A percentile compares a stretch with the other conserved stretches of the same genome.
Conservation (phyloP, 257 asterid species). For the Lycium barbarum region DNA sequence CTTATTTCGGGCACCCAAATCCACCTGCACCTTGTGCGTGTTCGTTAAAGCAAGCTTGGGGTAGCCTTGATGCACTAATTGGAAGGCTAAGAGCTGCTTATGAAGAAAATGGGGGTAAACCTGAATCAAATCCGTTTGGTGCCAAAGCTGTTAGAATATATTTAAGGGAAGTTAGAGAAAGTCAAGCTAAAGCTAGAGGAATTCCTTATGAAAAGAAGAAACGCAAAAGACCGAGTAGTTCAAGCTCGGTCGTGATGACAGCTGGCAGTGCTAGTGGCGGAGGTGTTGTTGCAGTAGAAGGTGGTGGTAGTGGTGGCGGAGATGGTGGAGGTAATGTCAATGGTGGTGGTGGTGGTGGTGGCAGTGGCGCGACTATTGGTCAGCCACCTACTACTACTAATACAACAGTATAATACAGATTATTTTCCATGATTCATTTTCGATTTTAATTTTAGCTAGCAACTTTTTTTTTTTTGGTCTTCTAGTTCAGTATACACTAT, state of each 20-base stretch:
- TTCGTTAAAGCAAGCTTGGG: slow-evolving; percentile 57
- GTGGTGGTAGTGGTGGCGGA: background rate
- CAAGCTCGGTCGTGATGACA: background rate
- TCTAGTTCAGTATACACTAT: no score
- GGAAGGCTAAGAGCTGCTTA: slow-evolving; percentile 59
- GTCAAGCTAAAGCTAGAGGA: slow-evolving; percentile 59
- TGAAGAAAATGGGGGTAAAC: slow-evolving; percentile 55
- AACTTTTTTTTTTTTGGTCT: background rate
- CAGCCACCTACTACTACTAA: slow-evolving; percentile 33
- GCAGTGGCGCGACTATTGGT: background rate
- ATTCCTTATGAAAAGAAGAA: slow-evolving; percentile 57
- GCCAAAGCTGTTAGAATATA: slow-evolving; percentile 55
- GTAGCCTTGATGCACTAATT: slow-evolving; percentile 59
- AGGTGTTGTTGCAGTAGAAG: background rate
- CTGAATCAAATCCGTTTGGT: slow-evolving; percentile 57
- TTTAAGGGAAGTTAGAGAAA: slow-evolving; percentile 54
- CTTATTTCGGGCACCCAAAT: slow-evolving; percentile 54
- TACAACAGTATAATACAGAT: slow-evolving; percentile 32
- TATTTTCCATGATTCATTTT: background rate
- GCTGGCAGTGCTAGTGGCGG: background rate
- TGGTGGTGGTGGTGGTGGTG: slow-evolving; percentile 25
- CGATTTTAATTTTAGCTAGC: slow-evolving; percentile 4
- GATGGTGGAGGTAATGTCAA: slow-evolving; percentile 6
- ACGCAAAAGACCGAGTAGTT: slow-evolving; percentile 42
- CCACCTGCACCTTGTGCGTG: slow-evolving; percentile 59